Conservation (phyloP, 176 grass and related monocot species). For the Rhynchospora tenuis region DNA sequence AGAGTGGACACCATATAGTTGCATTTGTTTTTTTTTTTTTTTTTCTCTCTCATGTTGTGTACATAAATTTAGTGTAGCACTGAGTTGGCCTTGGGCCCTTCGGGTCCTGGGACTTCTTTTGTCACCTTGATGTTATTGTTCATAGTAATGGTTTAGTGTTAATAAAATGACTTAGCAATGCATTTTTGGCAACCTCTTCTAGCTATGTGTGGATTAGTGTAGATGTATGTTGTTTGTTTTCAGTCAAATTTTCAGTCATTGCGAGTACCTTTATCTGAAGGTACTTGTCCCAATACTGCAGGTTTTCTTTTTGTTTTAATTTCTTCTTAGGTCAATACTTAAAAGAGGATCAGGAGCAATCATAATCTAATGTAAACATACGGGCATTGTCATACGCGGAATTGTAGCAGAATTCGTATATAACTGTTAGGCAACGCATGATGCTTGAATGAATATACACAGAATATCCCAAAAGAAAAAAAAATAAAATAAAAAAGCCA, state of each 20-base stretch:
- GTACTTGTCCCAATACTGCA: not conserved
- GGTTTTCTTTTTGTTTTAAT: not conserved
- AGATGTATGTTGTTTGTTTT: not conserved
- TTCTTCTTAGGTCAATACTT: not conserved
- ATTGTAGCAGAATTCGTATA: too few relatives aligned
- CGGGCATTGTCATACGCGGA: too few relatives aligned
- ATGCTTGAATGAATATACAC: not conserved
- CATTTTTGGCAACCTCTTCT: not conserved
- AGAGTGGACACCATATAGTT: constrained; percentile 22
- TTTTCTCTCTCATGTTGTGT: not conserved
- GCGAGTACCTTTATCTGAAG: not conserved
- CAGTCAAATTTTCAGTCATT: not conserved
- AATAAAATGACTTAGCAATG: not conserved
- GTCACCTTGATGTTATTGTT: constrained; percentile 7
- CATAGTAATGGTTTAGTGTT: not conserved
- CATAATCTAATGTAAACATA: too few relatives aligned
- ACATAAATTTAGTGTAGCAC: constrained; percentile 12
- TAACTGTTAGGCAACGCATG: too few relatives aligned
- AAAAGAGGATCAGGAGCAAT: not conserved
- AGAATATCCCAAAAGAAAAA: too few relatives aligned
- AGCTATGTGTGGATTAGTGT: not conserved
- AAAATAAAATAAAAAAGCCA: too few relatives aligned
- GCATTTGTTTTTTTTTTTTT: not conserved
- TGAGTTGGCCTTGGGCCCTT: not conserved
- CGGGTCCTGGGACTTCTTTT: not conserved